Evolutionary conservation across 2,329 filamentous ascomycete species (phyloP), one percentile per base, ranked within the genome.

Genomic region (Xylariomycetidae sp.): DNA sequence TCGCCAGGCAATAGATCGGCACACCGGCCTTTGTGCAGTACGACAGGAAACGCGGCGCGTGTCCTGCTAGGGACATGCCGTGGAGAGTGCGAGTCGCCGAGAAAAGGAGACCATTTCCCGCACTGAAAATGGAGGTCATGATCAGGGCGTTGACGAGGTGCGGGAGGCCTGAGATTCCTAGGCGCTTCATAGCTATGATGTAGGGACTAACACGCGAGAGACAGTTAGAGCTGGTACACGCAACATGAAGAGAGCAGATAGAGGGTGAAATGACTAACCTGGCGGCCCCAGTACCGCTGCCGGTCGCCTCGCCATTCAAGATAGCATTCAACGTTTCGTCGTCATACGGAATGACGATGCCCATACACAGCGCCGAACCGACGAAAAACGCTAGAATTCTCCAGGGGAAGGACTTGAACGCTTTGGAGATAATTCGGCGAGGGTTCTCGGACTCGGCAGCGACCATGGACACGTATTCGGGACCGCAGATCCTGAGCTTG

Each of bases 371-470:
- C 6, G 74, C 73, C 4, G 75, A 72, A 8, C 79, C 65, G 17
- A 81, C 65, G 57, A 81, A 82, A 57, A 83, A 82, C 1, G 69
- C 49, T 0, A 70, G 73, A 22, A 82, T 59, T 22, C 78, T 70
- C 49, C 74, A 78, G 56, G 79, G 77, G 5, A 80, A 72, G 3
- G 70, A 70, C 32, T 77, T 78, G 57, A 68, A 81, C 1, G 77
- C 76, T 25, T 63, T 66, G 0, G 74, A 74, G 50, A 82, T 64
- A 17, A 69, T 62, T 8, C 54, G 54, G 16, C 74, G 67, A 1
- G 74, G 74, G 33, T 72, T 69, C 41, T 74, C 63, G 1, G 72
- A 61, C 52, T 79, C 74, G 20, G 43, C 51, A 10, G 56, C 53
- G 2, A 54, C 49, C 50, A 67, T 67, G 17, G 56, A 54, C 19